phyloP scores from a whole-genome alignment of 257 asterid species.

The Primulina eburnea region DNA sequence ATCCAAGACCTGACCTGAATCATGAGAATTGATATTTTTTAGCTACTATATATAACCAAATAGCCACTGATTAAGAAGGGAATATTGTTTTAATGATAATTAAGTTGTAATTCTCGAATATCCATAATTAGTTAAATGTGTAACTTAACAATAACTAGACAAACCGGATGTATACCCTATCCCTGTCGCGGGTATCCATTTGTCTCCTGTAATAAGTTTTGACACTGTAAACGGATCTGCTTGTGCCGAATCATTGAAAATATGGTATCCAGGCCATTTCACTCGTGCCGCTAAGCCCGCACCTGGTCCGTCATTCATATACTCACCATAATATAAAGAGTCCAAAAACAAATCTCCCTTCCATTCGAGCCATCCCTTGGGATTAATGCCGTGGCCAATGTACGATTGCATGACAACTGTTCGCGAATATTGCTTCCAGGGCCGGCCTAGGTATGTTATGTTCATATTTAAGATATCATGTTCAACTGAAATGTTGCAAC shows the following conservation, averaged over 20 bases:
- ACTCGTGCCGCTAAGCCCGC: conserved; percentile 47
- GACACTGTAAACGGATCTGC: conserved; percentile 48
- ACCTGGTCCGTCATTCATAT: conserved; percentile 55
- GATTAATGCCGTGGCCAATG: conserved; percentile 37
- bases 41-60: too few relatives aligned
- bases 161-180: too few relatives aligned
- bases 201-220: background rate
- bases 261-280: conserved; percentile 60
- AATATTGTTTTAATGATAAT: too few relatives aligned
- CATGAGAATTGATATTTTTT: too few relatives aligned
- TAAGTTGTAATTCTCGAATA: too few relatives aligned
- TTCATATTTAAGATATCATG: conserved; percentile 33
- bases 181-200: background rate
- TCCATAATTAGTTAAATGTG: too few relatives aligned
- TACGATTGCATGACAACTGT: conserved; percentile 58
- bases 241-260: conserved; percentile 33
- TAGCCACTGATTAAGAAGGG: too few relatives aligned
- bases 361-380: conserved; percentile 73
- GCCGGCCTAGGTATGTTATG: conserved; percentile 58
- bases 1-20: too few relatives aligned
- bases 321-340: conserved; percentile 55
- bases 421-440: conserved; percentile 57
- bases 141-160: too few relatives aligned
- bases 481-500: conserved; percentile 45
- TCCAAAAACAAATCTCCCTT: conserved; percentile 36